A percentile compares a stretch with the other conserved stretches of the same genome.
These are phyloP conservation scores for Cladosporium sp. DNA, from an alignment of 2,329 filamentous ascomycete genomes.

Conservation along the genomic window DNA sequence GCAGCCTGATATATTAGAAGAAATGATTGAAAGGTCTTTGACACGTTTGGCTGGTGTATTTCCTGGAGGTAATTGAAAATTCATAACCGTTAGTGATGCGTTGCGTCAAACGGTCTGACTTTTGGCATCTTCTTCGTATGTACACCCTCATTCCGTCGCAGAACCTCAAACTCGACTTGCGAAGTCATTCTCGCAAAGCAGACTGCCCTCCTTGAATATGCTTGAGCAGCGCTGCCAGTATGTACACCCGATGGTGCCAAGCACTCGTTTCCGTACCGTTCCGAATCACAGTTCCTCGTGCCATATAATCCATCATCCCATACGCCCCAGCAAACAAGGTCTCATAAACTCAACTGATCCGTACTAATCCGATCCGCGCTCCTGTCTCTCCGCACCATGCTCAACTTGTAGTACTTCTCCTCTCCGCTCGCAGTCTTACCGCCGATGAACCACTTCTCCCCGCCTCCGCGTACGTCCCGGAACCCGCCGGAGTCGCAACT, in stretches of 20 bases:
- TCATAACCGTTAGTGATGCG: not conserved
- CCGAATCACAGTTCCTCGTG: not conserved
- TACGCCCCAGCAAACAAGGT: not conserved
- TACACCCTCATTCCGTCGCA: no score
- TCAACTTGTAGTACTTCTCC: slow-evolving; percentile 74
- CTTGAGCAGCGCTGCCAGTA: not conserved
- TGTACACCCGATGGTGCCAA: not conserved
- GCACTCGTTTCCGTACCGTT: not conserved
- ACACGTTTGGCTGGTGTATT: no score
- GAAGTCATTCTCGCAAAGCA: no score
- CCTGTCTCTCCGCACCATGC: slow-evolving; percentile 64
- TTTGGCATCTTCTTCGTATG: not conserved
- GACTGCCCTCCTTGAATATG: not conserved
- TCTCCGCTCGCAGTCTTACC: slow-evolving; percentile 70
- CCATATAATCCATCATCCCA: not conserved
- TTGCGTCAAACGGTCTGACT: not conserved
- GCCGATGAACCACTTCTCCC: slow-evolving; percentile 77
- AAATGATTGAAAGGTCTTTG: no score
- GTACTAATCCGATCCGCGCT: slow-evolving; percentile 70
- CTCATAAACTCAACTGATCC: slow-evolving; percentile 67
- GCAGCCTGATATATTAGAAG: no score
- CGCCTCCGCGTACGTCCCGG: slow-evolving; percentile 65
- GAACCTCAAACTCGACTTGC: no score
- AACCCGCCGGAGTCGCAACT: slow-evolving; percentile 70
- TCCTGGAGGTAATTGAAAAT: no score